phyloP scores from a whole-genome alignment of 164 flowering plant genomes.

The Stephania yunnanensis region DNA sequence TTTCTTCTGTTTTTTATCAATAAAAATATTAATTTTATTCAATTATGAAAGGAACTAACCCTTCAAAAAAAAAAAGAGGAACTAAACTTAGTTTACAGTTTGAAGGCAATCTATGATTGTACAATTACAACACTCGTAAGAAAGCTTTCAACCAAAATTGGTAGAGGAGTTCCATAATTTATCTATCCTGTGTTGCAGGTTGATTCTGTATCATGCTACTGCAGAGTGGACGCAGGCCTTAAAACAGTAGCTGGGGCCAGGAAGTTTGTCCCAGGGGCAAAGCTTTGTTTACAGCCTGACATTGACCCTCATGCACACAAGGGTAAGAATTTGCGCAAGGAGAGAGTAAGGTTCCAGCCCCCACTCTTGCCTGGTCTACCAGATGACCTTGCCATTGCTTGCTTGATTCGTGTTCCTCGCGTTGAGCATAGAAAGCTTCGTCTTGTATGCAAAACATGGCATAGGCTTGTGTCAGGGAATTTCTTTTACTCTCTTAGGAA shows the following conservation, averaged over 20 bases:
- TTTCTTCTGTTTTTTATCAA: background rate
- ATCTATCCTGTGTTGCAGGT: conserved; percentile 40
- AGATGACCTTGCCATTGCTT: conserved; percentile 95
- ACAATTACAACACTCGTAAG: background rate
- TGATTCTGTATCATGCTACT: conserved; percentile 82
- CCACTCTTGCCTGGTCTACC: conserved; percentile 95
- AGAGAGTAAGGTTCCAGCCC: conserved; percentile 60
- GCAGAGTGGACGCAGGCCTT: conserved; percentile 75
- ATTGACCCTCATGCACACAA: conserved; percentile 73
- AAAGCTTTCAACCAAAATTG: background rate
- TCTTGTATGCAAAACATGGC: conserved; percentile 93
- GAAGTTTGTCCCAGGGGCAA: conserved; percentile 84
- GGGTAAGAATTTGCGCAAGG: conserved; percentile 59
- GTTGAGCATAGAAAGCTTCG: conserved; percentile 86
- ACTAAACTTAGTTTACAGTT: too few relatives aligned
- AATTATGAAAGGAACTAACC: too few relatives aligned
- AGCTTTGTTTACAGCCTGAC: conserved; percentile 81
- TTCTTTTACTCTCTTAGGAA: conserved; percentile 79
- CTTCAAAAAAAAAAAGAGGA: too few relatives aligned
- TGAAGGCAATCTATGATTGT: background rate
- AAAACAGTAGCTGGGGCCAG: conserved; percentile 86
- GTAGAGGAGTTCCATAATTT: background rate
- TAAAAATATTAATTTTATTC: too few relatives aligned
- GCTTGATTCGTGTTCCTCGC: conserved; percentile 88
- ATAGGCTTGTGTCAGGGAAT: conserved; percentile 69